Evolutionary conservation across 1,139 yeast genomes (phyloP), one percentile per base, ranked within the genome.

Genomic region (Kluyveromyces marxianus): DNA sequence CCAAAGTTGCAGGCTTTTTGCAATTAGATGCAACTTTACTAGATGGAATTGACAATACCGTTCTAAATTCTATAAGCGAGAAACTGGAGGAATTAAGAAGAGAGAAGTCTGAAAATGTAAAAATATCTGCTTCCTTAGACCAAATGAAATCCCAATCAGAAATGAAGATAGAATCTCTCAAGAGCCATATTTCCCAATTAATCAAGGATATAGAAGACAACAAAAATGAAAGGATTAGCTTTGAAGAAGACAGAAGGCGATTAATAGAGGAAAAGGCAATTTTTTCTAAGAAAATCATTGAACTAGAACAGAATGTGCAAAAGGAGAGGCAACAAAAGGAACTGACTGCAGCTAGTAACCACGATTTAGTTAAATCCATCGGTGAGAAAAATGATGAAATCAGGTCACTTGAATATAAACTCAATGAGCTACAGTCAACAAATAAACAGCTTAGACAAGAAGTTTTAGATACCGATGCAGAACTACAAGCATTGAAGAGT

Each of bases 71-170:
- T 27, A 58, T 83, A 26, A 66, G 69, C 4, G 59, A 65, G 2
- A 74, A 73, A 49, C 69, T 82, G 1, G 58, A 69, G 2, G 79
- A 77, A 48, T 68, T 69, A 50, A 75, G 77, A 41, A 71, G 71
- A 3, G 49, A 81, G 35, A 68, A 71, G 48, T 74, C 85, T 1
- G 79, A 78, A 50, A 69, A 72, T 41, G 63, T 77, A 25, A 67
- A 77, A 25, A 60, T 76, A 31, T 76, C 77, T 56, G 71, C 81
- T 26, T 72, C 74, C 44, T 67, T 71, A 45, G 88, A 82, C 56
- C 85, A 78, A 54, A 53, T 70, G 4, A 65, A 70, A 30, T 80
- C 74, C 43, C 57, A 59, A 4, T 66, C 62, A 28, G 59, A 59
- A 32, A 66, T 59, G 54, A 71, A 66, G 47, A 56, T 62, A 6